phyloP scores from a whole-genome alignment of 345 rosid genomes.

The Geranium brycei region DNA sequence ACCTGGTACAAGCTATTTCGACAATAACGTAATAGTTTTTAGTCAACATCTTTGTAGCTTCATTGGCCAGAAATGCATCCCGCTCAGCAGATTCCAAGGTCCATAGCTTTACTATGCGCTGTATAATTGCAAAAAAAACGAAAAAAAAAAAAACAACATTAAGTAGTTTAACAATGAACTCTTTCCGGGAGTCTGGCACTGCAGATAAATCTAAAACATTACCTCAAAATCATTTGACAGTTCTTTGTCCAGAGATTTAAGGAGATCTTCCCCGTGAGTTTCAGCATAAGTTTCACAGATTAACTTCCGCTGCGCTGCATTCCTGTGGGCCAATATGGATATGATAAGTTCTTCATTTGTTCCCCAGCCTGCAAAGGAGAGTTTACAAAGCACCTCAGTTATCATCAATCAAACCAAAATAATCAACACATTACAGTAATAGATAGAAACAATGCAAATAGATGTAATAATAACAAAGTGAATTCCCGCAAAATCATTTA shows the following conservation, averaged over 20 bases:
- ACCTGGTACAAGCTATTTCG: slow-evolving; percentile 78
- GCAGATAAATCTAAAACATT: slow-evolving; percentile 4
- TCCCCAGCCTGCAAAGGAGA: slow-evolving; percentile 66
- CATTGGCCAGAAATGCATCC: slow-evolving; percentile 65
- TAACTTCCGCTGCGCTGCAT: slow-evolving; percentile 49
- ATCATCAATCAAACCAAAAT: not conserved
- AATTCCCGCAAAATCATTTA: too few relatives aligned
- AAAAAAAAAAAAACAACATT: not conserved
- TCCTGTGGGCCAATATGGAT: slow-evolving; percentile 72
- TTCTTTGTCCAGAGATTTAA: slow-evolving; percentile 56
- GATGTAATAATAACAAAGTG: not conserved
- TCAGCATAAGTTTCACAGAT: slow-evolving; percentile 52
- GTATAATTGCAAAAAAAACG: slow-evolving; percentile 1
- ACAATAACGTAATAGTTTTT: slow-evolving; percentile 56
- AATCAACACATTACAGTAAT: not conserved
- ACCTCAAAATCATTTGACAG: slow-evolving; percentile 90
- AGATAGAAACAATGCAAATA: not conserved
- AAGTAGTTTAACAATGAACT: not conserved
- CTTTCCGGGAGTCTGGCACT: not conserved
- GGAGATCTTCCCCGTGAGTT: slow-evolving; percentile 64
- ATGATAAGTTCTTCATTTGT: slow-evolving; percentile 67
- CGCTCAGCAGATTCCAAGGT: slow-evolving; percentile 67
- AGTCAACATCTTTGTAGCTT: slow-evolving; percentile 60
- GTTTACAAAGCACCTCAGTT: not conserved
- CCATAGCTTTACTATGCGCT: slow-evolving; percentile 58